phyloP scores from a whole-genome alignment of 331 rosid genomes.

The Prunus yedoensis region DNA sequence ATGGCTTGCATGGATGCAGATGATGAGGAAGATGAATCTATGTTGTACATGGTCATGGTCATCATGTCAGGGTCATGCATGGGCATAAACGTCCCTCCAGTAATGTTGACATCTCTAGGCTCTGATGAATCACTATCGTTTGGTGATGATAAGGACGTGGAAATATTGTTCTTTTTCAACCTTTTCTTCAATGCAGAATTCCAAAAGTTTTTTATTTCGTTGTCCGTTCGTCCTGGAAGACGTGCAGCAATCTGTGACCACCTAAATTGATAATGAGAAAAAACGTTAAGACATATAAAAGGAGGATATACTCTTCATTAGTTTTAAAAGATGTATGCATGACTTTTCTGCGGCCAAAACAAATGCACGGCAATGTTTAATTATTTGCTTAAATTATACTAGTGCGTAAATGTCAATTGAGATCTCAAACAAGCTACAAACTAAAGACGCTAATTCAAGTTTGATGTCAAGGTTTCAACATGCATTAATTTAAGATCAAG shows the following conservation, averaged over 20 bases:
- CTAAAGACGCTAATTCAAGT: not conserved
- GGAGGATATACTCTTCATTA: too few species aligned
- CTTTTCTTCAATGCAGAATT: slow-evolving; percentile 79
- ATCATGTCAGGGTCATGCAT: slow-evolving; percentile 48
- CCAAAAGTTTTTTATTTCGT: slow-evolving; percentile 95
- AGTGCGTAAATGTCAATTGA: not conserved
- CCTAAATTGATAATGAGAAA: slow-evolving; percentile 31
- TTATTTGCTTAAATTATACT: not conserved
- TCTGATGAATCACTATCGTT: slow-evolving; percentile 52
- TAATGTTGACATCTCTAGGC: slow-evolving; percentile 22
- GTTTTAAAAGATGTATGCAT: not conserved
- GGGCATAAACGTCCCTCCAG: slow-evolving; percentile 27
- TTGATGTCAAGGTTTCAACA: not conserved
- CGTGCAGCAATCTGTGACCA: slow-evolving; percentile 99
- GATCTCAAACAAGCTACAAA: not conserved
- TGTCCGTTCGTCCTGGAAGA: slow-evolving; percentile 94
- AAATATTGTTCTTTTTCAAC: slow-evolving; percentile 42
- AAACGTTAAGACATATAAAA: not conserved
- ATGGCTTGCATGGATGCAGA: slow-evolving; percentile 52
- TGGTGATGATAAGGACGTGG: slow-evolving; percentile 45
- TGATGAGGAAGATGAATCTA: slow-evolving; percentile 67
- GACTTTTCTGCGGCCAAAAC: not conserved
- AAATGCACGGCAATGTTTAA: not conserved
- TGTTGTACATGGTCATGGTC: slow-evolving; percentile 33
- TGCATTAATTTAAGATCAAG: not conserved